phyloP scores from a whole-genome alignment of 306 rosid species.

The Crataegus laevigata region DNA sequence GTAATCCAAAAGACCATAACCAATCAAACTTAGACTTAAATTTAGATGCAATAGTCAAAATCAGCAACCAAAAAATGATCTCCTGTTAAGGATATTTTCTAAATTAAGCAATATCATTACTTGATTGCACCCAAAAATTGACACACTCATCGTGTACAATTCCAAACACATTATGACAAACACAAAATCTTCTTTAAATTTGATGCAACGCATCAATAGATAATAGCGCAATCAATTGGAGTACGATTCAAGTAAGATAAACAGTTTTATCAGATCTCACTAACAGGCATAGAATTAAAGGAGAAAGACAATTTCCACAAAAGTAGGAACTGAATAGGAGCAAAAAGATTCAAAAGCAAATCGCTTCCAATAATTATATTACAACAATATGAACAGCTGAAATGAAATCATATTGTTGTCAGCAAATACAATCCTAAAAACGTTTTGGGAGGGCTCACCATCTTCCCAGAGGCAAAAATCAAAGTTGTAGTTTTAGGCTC shows the following conservation, averaged over 20 bases:
- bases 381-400: not conserved
- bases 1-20: not conserved
- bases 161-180: not conserved
- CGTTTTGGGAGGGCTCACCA: constrained; percentile 41
- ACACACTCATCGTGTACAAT: not conserved
- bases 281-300: not conserved
- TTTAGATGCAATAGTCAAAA: not conserved
- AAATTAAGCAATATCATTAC: not conserved
- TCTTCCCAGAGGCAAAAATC: constrained; percentile 94
- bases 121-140: not conserved
- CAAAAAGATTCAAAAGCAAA: not conserved
- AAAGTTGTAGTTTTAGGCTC: constrained; percentile 94
- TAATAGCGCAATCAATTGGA: not conserved
- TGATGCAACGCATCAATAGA: not conserved
- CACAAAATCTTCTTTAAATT: not conserved
- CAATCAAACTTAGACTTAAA: not conserved
- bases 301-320: not conserved
- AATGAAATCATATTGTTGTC: not conserved
- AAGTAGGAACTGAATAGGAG: not conserved
- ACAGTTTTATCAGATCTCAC: not conserved
- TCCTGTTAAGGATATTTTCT: too few species aligned
- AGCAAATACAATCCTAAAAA: not conserved
- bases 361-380: not conserved
- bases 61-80: not conserved
- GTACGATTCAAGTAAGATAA: not conserved